Evolutionary conservation across 2,329 filamentous ascomycete species (phyloP).

Genomic region (Epicoccum sorghinum): DNA sequence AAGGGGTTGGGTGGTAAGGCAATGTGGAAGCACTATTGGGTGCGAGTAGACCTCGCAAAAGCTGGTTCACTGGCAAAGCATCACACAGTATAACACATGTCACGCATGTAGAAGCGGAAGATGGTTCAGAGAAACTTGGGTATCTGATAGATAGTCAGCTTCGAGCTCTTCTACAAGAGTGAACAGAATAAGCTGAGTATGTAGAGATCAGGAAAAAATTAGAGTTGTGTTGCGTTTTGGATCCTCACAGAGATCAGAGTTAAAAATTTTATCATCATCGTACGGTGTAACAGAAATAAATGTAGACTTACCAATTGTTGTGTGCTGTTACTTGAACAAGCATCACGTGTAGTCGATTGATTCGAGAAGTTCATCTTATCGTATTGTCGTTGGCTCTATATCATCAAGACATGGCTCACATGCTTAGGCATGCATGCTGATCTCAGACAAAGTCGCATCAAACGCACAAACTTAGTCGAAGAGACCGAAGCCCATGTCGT

Average conservation of each 20-base stretch:
- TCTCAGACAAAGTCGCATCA: constrained; percentile 28
- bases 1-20: constrained; percentile 64
- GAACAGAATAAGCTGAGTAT: constrained; percentile 5
- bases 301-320: constrained; percentile 43
- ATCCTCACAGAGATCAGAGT: constrained; percentile 66
- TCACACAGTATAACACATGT: constrained; percentile 4
- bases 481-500: constrained; percentile 61
- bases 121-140: neutral
- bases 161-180: constrained; percentile 3
- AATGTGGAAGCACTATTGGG: constrained; percentile 66
- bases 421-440: constrained; percentile 24
- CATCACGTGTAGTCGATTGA: constrained; percentile 30
- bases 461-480: constrained; percentile 55
- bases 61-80: constrained; percentile 25
- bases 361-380: constrained; percentile 38
- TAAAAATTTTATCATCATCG: constrained; percentile 71
- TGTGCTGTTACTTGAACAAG: constrained; percentile 23
- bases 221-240: constrained; percentile 65
- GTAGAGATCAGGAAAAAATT: constrained; percentile 70
- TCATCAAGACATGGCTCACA: constrained; percentile 37
- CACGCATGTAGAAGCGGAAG: neutral
- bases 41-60: constrained; percentile 50
- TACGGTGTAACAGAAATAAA: constrained; percentile 21
- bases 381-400: constrained; percentile 44
- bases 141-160: constrained; percentile 33